Base-by-base conservation (phyloP, 331 rosid species). In the Saraca asoca region DNA sequence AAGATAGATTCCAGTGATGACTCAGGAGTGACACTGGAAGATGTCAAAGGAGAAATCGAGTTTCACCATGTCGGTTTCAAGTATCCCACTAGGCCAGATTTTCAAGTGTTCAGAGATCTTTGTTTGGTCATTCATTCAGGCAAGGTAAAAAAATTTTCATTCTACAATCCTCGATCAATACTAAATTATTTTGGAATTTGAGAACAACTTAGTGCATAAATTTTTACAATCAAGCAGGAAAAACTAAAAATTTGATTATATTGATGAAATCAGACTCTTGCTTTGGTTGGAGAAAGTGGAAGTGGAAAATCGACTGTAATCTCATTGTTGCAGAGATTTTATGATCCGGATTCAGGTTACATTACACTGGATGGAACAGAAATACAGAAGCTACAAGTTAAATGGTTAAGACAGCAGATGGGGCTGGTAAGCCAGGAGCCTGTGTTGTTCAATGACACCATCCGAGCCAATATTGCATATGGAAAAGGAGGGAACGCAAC, bases 401-500 rank as follows among this genome's bases (percentile, higher is more conserved):
- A 71, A 59, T 83, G 91, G 91, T 70, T 78, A 59, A 85, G 91
- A 56, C 80, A 80, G 51, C 88, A 83, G 70, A 85, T 83, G 84
- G 84, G 91, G 1, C 68, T 85, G 42, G 88, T 85, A 44, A 85
- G 85, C 64, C 88, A 82, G 57, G 88, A 85, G 71, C 86, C 88
- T 1, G 59, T 83, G 46, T 12, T 85, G 16, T 83, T 83, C 14
- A 83, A 85, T 46, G 86, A 83, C 52, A 85, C 88, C 35, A 80
- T 85, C 20, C 65, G 86, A 66, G 81, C 79, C 79, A 85, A 85
- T 49, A 80, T 82, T 51, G 79, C 88, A 15, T 82, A 78, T 51
- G 86, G 88, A 49, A 85, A 83, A 60, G 78, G 77, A 24, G 85
- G 80, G 0, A 33, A 49, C 12, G 74, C 82, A 69, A 62, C 81